Evolutionary conservation across 2,329 filamentous ascomycete species (phyloP), one percentile per base, ranked within the genome.

Genomic region (Aspergillus jensenii): DNA sequence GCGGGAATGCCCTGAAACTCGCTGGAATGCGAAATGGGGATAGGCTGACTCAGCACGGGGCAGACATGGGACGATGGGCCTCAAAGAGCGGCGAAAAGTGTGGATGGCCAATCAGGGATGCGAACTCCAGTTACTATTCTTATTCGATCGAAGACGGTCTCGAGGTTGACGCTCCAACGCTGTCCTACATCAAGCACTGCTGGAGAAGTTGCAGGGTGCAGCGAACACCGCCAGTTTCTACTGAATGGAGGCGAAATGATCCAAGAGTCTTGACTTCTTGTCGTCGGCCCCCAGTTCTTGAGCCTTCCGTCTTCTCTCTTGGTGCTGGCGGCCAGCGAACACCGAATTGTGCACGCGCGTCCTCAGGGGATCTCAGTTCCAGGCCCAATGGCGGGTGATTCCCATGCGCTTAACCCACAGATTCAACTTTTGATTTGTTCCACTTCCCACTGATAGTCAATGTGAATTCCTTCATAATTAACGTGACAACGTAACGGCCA

Each of bases 301-400:
- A 21, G 21, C 21, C 21, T 21, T 21, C 21, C 21, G 21, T 21
- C 31, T 21, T 43, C 35, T 25, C 33, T 45, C n/a, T 41, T 31
- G 1, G 19, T n/a, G n/a, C 8, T 45, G 31, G 5, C 21, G 37
- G 23, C 17, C 27, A 48, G 43, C 44, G 27, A 19, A 21, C 21
- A 19, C 46, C 27, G 27, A 43, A 37, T 55, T 43, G 54, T 56
- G 62, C 62, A 66, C 62, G 58, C 64, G 64, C 61, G 64, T 62
- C 64, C 50, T 59, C 62, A 62, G 63, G 64, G 64, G 63, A 62
- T 45, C 31, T 41, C 52, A 56, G 57, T 54, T 65, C 61, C 56
- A 59, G 61, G 49, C 61, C 61, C 59, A 51, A 57, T 61, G 62
- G 59, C 58, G 63, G 58, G 58, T 63, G 61, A 58, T 58, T 55